These are phyloP conservation scores for Drechslerella stenobrocha DNA, from an alignment of 2,329 filamentous ascomycete genomes.

Conservation along the genomic window DNA sequence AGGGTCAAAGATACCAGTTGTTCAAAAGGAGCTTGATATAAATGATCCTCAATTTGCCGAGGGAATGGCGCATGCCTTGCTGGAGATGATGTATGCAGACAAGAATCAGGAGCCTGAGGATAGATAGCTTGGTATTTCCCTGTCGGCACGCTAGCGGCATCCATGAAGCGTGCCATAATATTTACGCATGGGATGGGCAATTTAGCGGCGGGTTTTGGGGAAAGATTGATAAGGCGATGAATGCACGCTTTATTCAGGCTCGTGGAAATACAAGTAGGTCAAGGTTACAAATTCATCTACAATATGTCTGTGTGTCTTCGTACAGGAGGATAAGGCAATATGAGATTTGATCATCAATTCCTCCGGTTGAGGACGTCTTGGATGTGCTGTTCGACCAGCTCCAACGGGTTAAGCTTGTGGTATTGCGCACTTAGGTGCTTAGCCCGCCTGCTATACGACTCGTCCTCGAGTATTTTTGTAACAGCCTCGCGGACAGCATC, in stretches of 20 bases:
- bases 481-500: constrained; percentile 52
- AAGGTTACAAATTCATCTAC: too few species aligned
- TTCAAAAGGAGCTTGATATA: constrained; percentile 60
- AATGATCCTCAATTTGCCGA: constrained; percentile 63
- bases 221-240: too few species aligned
- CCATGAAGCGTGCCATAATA: too few species aligned
- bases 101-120: too few species aligned
- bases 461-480: constrained; percentile 16
- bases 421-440: constrained; percentile 38
- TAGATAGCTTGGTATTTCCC: constrained; percentile 55
- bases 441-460: constrained; percentile 23
- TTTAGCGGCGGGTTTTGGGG: too few species aligned
- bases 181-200: too few species aligned
- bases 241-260: too few species aligned
- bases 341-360: too few species aligned
- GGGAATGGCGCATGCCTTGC: constrained; percentile 58
- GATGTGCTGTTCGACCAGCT: constrained; percentile 31
- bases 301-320: too few species aligned
- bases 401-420: constrained; percentile 28
- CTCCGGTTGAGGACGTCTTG: constrained; percentile 13
- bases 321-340: too few species aligned
- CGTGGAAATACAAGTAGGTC: too few species aligned
- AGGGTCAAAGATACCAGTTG: constrained; percentile 59
- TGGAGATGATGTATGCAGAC: constrained; percentile 53
- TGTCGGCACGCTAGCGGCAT: too few species aligned